Conservation (phyloP, 139 green algal species). For the Chara braunii region DNA sequence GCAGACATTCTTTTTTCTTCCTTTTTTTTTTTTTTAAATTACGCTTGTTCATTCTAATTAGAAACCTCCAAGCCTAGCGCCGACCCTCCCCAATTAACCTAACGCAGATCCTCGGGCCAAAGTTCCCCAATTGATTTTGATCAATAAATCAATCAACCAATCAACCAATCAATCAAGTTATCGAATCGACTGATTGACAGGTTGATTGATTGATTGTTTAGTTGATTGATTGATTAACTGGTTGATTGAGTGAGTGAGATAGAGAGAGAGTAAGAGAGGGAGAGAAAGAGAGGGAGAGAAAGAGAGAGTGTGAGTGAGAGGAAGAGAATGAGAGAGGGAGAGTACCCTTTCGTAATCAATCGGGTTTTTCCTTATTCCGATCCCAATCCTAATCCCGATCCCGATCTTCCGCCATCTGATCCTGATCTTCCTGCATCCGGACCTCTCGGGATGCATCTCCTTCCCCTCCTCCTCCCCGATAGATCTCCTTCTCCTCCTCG, state of each 20-base stretch:
- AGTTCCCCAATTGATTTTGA: not conserved
- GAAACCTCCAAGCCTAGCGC: too few species aligned
- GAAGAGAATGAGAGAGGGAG: not conserved
- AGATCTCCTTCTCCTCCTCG: too few species aligned
- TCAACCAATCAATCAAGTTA: not conserved
- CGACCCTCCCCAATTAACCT: too few species aligned
- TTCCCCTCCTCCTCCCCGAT: too few species aligned
- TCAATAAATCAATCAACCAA: not conserved
- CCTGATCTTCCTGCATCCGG: not conserved
- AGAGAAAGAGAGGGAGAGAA: not conserved
- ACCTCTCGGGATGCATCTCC: not conserved
- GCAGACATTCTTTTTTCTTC: too few species aligned
- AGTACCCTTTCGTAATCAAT: not conserved
- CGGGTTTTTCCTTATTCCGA: not conserved
- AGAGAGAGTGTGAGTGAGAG: conserved; percentile 6
- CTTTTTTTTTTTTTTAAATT: too few species aligned
- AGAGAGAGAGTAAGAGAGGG: conserved; percentile 3
- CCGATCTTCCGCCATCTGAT: not conserved
- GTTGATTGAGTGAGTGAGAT: not conserved
- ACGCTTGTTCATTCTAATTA: too few species aligned
- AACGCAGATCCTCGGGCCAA: not conserved
- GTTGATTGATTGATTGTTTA: not conserved
- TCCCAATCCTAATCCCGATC: not conserved
- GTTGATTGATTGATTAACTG: not conserved
- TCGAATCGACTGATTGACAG: not conserved